Base-by-base conservation (phyloP, 495 filamentous ascomycete genomes). In the Lepraria neglecta region DNA sequence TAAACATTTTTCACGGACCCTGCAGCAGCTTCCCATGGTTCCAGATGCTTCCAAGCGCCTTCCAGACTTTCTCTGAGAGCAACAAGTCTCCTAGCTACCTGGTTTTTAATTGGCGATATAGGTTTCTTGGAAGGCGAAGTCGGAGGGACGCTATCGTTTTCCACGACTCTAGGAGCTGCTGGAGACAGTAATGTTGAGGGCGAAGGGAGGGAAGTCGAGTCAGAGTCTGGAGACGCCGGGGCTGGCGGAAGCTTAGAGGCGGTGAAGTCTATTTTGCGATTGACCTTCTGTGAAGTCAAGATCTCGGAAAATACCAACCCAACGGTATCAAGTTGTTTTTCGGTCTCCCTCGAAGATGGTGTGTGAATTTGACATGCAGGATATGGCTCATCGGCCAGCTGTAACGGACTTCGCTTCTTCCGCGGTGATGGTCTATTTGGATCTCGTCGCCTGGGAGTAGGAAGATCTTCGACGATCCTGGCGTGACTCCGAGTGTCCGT, bases 11-110 rank as follows among this genome's bases (percentile, higher is more conserved):
- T 50, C 4, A 44, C 17, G 12, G 30, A 24, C 19, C 6, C 15
- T 4, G 15, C 33, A 4, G 48, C 62, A 3, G n/a, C 28, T 19
- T 65, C 64, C 59, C 54, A 56, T 0, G 61, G 61, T 12, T 65
- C 62, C 43, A 67, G 35, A 35, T 58, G 33, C 27, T 65, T 67
- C 67, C 67, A 69, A 9, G 67, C 63, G 35, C 67, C 67, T 31
- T 69, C 65, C 43, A 67, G 35, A 15, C 65, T 67, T 38, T 67
- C 63, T 11, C 67, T 42, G 0, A 69, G 43, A 15, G 58, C 57
- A 0, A 69, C 48, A 11, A 65, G 6, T 12, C 27, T 52, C 33
- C 45, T 63, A 0, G 27, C n/a, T 31, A 40, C 53, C 55, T 56
- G 45, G 3, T 27, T 17, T 9, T 14, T 12, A n/a, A n/a, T 27